phyloP scores from a whole-genome alignment of 257 asterid genomes.

The Scutellaria barbata region DNA sequence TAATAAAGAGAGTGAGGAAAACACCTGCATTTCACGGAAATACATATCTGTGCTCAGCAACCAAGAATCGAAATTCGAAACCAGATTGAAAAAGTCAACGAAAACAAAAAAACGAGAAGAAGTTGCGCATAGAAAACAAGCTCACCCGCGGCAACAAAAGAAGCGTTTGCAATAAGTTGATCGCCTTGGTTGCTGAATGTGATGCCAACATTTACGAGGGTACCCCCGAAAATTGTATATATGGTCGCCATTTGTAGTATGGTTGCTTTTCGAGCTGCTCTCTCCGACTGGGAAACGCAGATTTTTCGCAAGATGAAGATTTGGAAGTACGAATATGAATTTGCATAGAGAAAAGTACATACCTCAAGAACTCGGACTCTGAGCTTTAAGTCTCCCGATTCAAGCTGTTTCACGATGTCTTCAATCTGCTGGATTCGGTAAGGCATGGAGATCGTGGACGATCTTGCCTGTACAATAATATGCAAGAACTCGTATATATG shows the following conservation, averaged over 20 bases:
- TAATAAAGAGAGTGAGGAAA: conserved; percentile 60
- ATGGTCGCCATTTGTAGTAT: conserved; percentile 94
- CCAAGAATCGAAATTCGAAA: no score
- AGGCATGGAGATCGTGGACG: conserved; percentile 89
- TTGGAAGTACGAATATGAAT: neutral
- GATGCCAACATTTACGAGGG: conserved; percentile 78
- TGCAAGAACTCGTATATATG: no score
- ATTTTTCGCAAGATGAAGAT: neutral
- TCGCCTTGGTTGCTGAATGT: conserved; percentile 68
- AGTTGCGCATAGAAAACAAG: neutral
- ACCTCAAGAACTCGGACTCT: conserved; percentile 98
- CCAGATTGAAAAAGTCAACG: no score
- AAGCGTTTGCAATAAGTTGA: conserved; percentile 62
- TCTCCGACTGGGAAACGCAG: conserved; percentile 67
- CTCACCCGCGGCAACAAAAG: conserved; percentile 82
- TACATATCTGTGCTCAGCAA: neutral
- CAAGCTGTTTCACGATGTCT: conserved; percentile 88
- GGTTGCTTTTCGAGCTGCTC: conserved; percentile 93
- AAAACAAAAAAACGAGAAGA: no score
- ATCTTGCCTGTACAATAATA: conserved; percentile 66
- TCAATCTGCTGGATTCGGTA: conserved; percentile 80
- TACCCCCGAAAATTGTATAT: conserved; percentile 79
- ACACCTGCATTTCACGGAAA: conserved; percentile 59
- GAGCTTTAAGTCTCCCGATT: conserved; percentile 89
- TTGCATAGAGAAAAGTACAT: conserved; percentile 10